Base-by-base conservation (phyloP, 768 basidiomycete species). In the Hericium erinaceus region DNA sequence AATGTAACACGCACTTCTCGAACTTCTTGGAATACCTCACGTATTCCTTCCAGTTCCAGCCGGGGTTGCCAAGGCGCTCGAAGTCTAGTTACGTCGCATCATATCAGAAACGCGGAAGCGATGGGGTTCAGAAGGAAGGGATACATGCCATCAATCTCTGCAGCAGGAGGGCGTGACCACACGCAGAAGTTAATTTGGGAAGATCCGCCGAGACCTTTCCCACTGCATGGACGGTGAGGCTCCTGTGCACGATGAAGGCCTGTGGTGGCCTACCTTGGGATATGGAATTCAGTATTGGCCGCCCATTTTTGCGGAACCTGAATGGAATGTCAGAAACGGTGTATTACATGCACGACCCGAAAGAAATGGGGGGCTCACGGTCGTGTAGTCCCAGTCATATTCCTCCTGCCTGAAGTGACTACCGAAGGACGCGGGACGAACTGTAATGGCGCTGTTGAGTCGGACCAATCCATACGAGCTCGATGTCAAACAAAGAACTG, bases 151-250 rank as follows among this genome's bases (percentile, higher is more conserved):
- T 60, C 56, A 22, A 57, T 54, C 22, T 57, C 56, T 48, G 37
- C 33, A 37, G 48, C 55, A 40, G 57, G 20, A 13, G 56, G 60
- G 15, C 52, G 22, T 9, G 22, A 39, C 56, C 56, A 60, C 5
- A 28, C 28, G 18, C 18, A 37, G 39, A 60, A 57, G 33, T 58
- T 60, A 12, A 58, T 24, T 12, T 57, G 39, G 44, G 52, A 49
- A 18, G 44, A 49, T 7, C 60, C 60, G 13, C 58, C 58, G 10
- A 60, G 55, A 9, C 49, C 55, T 51, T 60, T 60, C 0, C 58
- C 58, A 37, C 58, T 60, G 18, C n/a, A n/a, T 2, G 6, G 1
- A 4, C 20, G 16, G 3, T 22, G 6, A 26, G 4, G 22, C 18
- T 22, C 16, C 44, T 26, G 48, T 13, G 11, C 24, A 39, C 22